These are phyloP conservation scores for Zymoseptoria brevis DNA, from an alignment of 2,329 filamentous ascomycete species.

Conservation along the genomic window DNA sequence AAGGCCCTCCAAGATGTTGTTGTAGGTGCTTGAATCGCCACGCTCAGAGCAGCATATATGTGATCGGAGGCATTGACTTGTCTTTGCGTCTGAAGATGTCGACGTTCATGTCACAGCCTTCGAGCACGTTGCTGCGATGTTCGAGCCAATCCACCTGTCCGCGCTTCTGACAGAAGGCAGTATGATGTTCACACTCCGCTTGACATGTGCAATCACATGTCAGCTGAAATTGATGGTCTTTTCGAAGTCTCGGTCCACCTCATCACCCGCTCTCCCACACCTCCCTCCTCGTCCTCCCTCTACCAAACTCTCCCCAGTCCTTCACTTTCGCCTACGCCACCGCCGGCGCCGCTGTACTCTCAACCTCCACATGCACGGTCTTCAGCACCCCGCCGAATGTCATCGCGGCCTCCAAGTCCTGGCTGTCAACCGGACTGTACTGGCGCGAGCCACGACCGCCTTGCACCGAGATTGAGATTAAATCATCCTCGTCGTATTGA, in stretches of 20 bases:
- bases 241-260: background rate
- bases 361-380: slow-evolving; percentile 11
- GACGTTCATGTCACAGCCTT: background rate
- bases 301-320: slow-evolving; percentile 6
- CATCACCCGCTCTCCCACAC: slow-evolving; percentile 6
- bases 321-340: background rate
- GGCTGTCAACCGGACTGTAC: background rate
- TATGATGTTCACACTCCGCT: background rate
- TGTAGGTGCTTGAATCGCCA: background rate
- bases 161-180: background rate
- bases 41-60: background rate
- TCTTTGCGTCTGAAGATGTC: background rate
- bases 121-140: background rate
- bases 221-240: background rate
- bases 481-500: background rate
- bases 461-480: background rate
- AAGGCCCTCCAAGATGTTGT: background rate
- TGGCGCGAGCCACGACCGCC: background rate
- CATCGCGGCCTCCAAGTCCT: slow-evolving; percentile 9
- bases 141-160: background rate
- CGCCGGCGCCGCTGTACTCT: slow-evolving; percentile 2
- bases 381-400: slow-evolving; percentile 11
- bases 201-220: background rate
- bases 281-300: slow-evolving; percentile 9
- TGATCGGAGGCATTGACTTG: background rate